Evolutionary conservation across 2,329 filamentous ascomycete genomes (phyloP).

Genomic region (Alternaria sp.): DNA sequence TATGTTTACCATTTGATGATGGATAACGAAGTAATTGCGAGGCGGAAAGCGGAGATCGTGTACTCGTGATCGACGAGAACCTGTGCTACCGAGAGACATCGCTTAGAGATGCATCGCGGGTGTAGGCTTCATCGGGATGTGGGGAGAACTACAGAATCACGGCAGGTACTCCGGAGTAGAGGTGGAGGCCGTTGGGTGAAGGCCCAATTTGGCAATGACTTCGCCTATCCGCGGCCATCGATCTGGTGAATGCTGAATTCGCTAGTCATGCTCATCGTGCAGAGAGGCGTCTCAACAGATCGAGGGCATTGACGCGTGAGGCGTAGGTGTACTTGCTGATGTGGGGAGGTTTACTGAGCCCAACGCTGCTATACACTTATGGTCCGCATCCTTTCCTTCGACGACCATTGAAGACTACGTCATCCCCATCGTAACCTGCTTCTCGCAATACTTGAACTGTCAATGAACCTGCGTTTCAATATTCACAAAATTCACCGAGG

Average conservation of each 20-base stretch:
- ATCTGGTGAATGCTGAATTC: not conserved
- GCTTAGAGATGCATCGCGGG: conserved; percentile 4
- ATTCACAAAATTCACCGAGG: not conserved
- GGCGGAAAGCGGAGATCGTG: not conserved
- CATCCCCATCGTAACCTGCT: not conserved
- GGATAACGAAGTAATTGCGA: not conserved
- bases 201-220: not conserved
- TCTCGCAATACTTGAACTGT: not conserved
- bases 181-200: not conserved
- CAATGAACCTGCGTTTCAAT: not conserved
- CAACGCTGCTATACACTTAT: not conserved
- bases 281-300: conserved; percentile 7
- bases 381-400: not conserved
- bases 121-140: conserved; percentile 8
- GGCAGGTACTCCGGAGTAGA: not conserved
- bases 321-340: not conserved
- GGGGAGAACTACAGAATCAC: not conserved
- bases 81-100: not conserved
- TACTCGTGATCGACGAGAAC: not conserved
- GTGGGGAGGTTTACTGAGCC: not conserved
- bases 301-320: not conserved
- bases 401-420: not conserved
- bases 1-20: conserved; percentile 3
- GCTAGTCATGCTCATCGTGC: conserved; percentile 2
- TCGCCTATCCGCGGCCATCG: conserved; percentile 4